These are phyloP conservation scores for Vanrija sp. DNA, from an alignment of 1,284 basidiomycete genomes.

Conservation along the genomic window DNA sequence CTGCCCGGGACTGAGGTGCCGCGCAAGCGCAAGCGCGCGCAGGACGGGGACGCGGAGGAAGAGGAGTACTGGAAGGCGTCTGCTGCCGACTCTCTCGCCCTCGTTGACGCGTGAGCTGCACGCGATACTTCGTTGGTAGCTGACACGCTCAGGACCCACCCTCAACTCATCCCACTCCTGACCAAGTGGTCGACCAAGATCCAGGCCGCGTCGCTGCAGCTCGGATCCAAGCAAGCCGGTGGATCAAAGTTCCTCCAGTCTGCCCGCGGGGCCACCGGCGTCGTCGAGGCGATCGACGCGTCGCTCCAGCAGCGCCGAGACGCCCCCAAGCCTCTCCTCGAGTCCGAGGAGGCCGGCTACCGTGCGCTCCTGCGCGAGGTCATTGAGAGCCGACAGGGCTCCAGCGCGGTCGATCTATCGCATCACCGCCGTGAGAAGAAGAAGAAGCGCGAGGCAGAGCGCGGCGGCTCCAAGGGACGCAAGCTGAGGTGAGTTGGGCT, in stretches of 20 bases:
- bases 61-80: slow-evolving; percentile 34
- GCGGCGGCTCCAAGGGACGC: slow-evolving; percentile 87
- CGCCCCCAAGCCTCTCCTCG: slow-evolving; percentile 41
- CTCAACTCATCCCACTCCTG: slow-evolving; percentile 67
- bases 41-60: slow-evolving; percentile 11
- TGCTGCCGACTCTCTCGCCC: slow-evolving; percentile 31
- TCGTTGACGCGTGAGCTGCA: slow-evolving; percentile 36
- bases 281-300: slow-evolving; percentile 41
- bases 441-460: slow-evolving; percentile 77
- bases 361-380: slow-evolving; percentile 82
- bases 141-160: slow-evolving; percentile 50
- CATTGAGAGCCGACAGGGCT: slow-evolving; percentile 59
- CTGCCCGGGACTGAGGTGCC: slow-evolving; percentile 27
- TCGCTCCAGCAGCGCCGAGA: slow-evolving; percentile 33
- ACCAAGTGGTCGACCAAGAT: slow-evolving; percentile 91
- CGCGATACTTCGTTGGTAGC: not conserved
- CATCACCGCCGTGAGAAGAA: slow-evolving; percentile 53
- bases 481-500: slow-evolving; percentile 62
- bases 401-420: slow-evolving; percentile 28
- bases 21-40: slow-evolving; percentile 4
- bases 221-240: slow-evolving; percentile 36
- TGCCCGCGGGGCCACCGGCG: slow-evolving; percentile 50
- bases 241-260: slow-evolving; percentile 60
- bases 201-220: slow-evolving; percentile 68
- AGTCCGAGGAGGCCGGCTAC: slow-evolving; percentile 82